Evolutionary conservation across 352 stramenopile species (phyloP).

Genomic region (Elongisporangium senticosum): DNA sequence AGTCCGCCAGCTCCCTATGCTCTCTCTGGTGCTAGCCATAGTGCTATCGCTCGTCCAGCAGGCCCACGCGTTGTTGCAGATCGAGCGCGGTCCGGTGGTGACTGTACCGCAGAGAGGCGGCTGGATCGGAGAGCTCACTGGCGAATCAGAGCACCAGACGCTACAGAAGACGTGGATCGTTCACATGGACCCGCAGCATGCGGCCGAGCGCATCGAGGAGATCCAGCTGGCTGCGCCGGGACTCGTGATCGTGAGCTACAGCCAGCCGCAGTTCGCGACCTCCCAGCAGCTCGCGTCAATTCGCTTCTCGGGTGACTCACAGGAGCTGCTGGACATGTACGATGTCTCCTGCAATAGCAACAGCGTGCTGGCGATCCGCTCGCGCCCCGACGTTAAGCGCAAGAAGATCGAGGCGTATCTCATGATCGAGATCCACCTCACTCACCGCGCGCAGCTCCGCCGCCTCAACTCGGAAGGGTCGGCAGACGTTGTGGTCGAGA

Average conservation of each 20-base stretch:
- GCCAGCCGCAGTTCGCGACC: neutral
- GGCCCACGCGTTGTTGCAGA: neutral
- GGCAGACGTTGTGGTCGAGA: constrained; percentile 5
- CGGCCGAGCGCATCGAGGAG: neutral
- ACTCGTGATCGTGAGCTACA: neutral
- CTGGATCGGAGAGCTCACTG: neutral
- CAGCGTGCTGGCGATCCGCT: constrained; percentile 5
- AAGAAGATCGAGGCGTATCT: constrained; percentile 3
- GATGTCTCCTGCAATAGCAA: constrained; percentile 2
- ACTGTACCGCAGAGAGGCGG: neutral
- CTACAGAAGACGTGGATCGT: neutral
- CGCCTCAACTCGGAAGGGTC: neutral
- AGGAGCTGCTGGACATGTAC: constrained; percentile 7
- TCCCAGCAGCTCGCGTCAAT: constrained; percentile 2
- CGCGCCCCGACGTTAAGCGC: neutral
- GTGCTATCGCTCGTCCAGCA: neutral
- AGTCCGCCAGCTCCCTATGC: neutral
- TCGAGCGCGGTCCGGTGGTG: neutral
- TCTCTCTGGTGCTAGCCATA: neutral
- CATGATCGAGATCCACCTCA: constrained; percentile 4
- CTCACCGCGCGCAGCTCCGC: constrained; percentile 1
- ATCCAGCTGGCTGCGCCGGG: neutral
- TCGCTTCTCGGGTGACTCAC: constrained; percentile 6
- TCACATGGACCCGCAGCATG: neutral
- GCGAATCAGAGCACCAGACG: neutral